phyloP scores from a whole-genome alignment of 257 asterid species.

The Asclepias syriaca region DNA sequence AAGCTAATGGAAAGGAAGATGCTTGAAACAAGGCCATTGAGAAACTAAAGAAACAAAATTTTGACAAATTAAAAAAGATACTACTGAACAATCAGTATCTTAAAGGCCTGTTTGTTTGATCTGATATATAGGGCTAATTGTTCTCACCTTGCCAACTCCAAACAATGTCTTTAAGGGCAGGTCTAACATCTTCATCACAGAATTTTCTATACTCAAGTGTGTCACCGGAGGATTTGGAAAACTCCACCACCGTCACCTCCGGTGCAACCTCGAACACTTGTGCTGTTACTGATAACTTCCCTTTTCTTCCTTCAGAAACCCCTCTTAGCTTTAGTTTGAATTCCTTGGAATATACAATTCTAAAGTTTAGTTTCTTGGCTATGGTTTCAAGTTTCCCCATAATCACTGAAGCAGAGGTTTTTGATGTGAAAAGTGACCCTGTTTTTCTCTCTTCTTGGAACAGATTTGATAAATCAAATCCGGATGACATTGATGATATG shows the following conservation, averaged over 20 bases:
- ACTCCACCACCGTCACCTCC: constrained; percentile 75
- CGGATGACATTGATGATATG: constrained; percentile 35
- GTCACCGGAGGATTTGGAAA: constrained; percentile 73
- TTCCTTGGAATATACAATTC: constrained; percentile 32
- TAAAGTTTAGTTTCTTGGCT: constrained; percentile 41
- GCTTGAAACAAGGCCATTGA: not conserved
- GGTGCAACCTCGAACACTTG: constrained; percentile 66
- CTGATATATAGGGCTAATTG: not conserved
- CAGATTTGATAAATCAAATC: constrained; percentile 32
- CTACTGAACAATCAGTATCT: too few species aligned
- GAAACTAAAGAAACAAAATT: not conserved
- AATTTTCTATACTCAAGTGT: constrained; percentile 72
- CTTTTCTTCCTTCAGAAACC: constrained; percentile 45
- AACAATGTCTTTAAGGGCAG: constrained; percentile 75
- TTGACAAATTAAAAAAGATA: constrained; percentile 8
- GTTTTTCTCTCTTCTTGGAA: constrained; percentile 6
- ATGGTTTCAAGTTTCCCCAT: constrained; percentile 30
- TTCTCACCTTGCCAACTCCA: constrained; percentile 98
- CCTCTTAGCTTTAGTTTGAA: constrained; percentile 36
- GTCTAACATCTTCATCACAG: constrained; percentile 69
- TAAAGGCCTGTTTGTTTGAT: not conserved
- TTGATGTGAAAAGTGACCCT: constrained; percentile 13
- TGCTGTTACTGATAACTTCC: constrained; percentile 39
- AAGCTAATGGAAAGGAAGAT: not conserved
- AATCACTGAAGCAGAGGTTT: constrained; percentile 29